Conservation (phyloP, 192 early-diverging fungal genomes). For the Entomortierella parvispora region DNA sequence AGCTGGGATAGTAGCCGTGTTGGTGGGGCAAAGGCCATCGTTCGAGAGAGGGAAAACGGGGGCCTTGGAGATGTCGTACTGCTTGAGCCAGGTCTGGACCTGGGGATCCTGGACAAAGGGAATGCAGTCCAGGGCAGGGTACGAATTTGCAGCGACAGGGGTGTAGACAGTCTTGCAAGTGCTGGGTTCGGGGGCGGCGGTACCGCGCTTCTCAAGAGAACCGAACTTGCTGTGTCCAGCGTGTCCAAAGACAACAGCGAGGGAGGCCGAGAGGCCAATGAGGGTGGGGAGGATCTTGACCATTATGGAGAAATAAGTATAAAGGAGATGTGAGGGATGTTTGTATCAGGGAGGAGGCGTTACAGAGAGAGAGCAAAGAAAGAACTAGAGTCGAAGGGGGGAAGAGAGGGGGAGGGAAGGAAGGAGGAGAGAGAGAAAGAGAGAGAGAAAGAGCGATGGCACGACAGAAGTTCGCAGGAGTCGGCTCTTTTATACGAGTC, state of each 20-base stretch:
- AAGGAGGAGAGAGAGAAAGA: not conserved
- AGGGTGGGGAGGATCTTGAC: slow-evolving; percentile 12
- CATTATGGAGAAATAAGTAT: not conserved
- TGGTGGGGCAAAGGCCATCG: slow-evolving; percentile 19
- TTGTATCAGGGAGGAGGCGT: not conserved
- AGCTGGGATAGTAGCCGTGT: slow-evolving; percentile 16
- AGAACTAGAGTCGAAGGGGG: not conserved
- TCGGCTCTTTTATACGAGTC: too few species aligned
- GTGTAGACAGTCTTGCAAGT: not conserved
- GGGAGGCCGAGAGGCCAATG: slow-evolving; percentile 7
- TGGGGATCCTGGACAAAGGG: slow-evolving; percentile 39
- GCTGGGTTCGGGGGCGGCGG: not conserved
- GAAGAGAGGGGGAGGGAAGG: not conserved
- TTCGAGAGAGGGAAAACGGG: slow-evolving; percentile 51
- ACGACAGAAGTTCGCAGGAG: too few species aligned
- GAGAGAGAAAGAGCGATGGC: not conserved
- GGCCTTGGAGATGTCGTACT: slow-evolving; percentile 40
- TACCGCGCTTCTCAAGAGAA: not conserved
- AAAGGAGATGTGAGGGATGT: too few species aligned
- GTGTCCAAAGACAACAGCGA: slow-evolving; percentile 20
- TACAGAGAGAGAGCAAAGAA: not conserved
- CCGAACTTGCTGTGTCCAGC: not conserved
- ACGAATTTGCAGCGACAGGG: slow-evolving; percentile 14
- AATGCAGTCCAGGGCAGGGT: slow-evolving; percentile 23
- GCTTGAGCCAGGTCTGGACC: slow-evolving; percentile 54